Evolutionary conservation across 257 asterid species (phyloP), one percentile per base, ranked within the genome.

Genomic region (Perilla frutescens): DNA sequence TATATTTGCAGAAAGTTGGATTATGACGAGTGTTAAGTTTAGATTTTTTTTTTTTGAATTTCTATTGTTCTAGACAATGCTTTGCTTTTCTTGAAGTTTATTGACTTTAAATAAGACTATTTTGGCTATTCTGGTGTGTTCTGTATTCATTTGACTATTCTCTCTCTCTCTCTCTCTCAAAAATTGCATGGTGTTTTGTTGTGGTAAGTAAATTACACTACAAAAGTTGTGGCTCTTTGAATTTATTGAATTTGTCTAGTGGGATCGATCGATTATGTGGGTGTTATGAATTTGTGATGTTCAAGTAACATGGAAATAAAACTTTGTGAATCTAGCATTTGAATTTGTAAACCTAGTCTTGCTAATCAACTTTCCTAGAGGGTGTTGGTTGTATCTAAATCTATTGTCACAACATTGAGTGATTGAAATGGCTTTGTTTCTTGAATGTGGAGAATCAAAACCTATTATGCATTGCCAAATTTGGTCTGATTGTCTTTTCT

Each of bases 81-180:
- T 70, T 55, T 64, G 79, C 6, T 60, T 78, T 50, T 50, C 71
- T 66, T 41, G 70, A 39, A 47, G 66, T 56, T 64, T 58, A 31
- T 57, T 13, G 37, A 47, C 66, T n/a, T 54, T 40, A 1, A 62
- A 29, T 68, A 2, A 48, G 8, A 59, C 37, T 32, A 56, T 59
- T 53, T 40, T 39, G 64, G 64, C 26, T 34, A 34, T 34, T 34
- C 63, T 65, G 69, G 20, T 66, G 15, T 73, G 7, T 73, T 8
- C 29, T 39, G 13, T 56, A 11, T 5, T 54, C 26, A 11, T 13
- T 13, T 9, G 44, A 37, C 40, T 20, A 1, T 20, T 20, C 37
- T 53, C 4, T 53, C 10, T 1, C 59, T 53, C 59, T 54, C 13
- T 20, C 60, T 54, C 36, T 20, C 12, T 8, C 12, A 41, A 32